Base-by-base conservation (phyloP, 169 alveolate genomes). In the Sarcocystis neurona region DNA sequence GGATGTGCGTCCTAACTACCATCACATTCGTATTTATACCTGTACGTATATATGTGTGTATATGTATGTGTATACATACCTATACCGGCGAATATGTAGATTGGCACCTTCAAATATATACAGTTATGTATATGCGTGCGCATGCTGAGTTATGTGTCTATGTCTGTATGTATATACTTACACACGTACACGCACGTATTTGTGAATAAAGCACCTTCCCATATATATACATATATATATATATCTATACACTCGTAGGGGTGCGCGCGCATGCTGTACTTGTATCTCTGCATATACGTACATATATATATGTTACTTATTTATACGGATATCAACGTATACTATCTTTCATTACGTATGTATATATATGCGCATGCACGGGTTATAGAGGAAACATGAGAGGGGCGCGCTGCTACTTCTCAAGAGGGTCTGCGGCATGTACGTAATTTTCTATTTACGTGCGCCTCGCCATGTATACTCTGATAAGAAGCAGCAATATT, bases 181-280 rank as follows among this genome's bases (percentile, higher is more conserved):
- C 30, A 53, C 66, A 53, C 23, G 66, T 53, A 53, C 66, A 53
- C 66, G 12, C 66, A 12, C 66, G 30, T 53, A 53, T 53, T 15
- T 53, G 23, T 53, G 66, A 15, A 53, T 53, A 53, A 15, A 53
- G n/a, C n/a, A n/a, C n/a, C n/a, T 53, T 15, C 23, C 23, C 77
- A 63, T 23, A 63, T 30, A 63, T 23, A 5, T 15, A 63, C 39
- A 63, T 10, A 63, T 32, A 63, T 5, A 63, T 23, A 63, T 8
- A 20, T 23, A 94, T 88, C 23, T 23, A 53, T 53, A 53, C 66
- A 53, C 23, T 53, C 23, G 23, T 53, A 53, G 66, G 23, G 23
- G 66, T 53, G 12, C 66, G 23, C 23, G 23, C 66, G 23, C 66
- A 23, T 23, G 66, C 66, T 23, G 30, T 53, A 53, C 66, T 12